Evolutionary conservation across 2,329 filamentous ascomycete species (phyloP).

Genomic region (Claviceps humidiphila): DNA sequence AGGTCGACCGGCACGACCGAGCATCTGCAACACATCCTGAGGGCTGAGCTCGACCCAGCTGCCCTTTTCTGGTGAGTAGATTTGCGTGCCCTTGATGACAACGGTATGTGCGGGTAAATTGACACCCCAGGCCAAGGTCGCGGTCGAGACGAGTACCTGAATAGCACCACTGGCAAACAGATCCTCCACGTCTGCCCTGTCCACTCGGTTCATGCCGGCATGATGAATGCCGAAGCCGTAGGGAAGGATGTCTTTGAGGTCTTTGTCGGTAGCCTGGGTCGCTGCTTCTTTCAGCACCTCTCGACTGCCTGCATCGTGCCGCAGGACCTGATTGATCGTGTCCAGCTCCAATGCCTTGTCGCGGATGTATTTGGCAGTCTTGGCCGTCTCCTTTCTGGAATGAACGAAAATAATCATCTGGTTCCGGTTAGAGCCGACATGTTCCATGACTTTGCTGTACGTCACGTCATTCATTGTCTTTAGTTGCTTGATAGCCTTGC

Average conservation of each 20-base stretch:
- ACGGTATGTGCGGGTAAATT: constrained; percentile 96
- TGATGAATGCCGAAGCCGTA: constrained; percentile 98
- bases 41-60: constrained; percentile 97
- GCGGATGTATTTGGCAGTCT: constrained; percentile 89
- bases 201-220: constrained; percentile 90
- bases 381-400: constrained; percentile 93
- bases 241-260: constrained; percentile 85
- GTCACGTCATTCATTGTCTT: constrained; percentile 99
- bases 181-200: constrained; percentile 89
- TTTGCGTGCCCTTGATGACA: constrained; percentile 96
- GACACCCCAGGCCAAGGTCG: constrained; percentile 97
- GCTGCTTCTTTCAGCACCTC: constrained; percentile 81
- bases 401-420: constrained; percentile 99
- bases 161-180: constrained; percentile 84
- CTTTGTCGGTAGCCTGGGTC: constrained; percentile 67
- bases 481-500: constrained; percentile 96
- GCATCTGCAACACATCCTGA: constrained; percentile 96
- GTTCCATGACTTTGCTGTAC: constrained; percentile 93
- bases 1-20: constrained; percentile 88
- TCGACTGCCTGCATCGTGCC: constrained; percentile 80
- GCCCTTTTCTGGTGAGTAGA: constrained; percentile 97
- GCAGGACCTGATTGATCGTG: constrained; percentile 89
- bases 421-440: constrained; percentile 82
- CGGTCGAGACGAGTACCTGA: constrained; percentile 91
- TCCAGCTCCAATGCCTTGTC: constrained; percentile 97